phyloP scores from a whole-genome alignment of 306 rosid genomes.

The Sophora flavescens region DNA sequence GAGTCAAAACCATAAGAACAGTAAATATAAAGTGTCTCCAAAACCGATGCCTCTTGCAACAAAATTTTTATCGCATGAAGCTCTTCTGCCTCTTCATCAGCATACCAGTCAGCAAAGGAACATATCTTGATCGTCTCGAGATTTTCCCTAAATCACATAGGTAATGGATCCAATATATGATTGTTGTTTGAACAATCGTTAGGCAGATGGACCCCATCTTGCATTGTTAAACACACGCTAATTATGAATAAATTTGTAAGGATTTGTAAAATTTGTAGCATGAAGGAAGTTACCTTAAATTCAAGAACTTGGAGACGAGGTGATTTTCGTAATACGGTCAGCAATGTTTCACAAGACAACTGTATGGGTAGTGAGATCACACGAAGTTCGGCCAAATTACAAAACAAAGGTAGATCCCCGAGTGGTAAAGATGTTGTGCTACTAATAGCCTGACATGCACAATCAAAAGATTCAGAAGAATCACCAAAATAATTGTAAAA shows the following conservation, averaged over 20 bases:
- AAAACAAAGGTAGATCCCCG: neutral
- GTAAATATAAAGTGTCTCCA: neutral
- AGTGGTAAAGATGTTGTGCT: neutral
- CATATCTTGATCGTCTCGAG: neutral
- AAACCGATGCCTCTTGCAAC: neutral
- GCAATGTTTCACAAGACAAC: constrained; percentile 5
- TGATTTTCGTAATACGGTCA: neutral
- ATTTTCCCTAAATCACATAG: neutral
- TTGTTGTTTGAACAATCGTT: neutral
- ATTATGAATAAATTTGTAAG: neutral
- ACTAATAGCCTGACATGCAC: neutral
- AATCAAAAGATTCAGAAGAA: neutral
- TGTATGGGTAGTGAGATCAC: neutral
- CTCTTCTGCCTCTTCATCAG: neutral
- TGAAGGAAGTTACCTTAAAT: neutral
- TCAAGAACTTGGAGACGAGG: constrained; percentile 12
- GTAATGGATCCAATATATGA: neutral
- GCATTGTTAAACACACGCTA: neutral
- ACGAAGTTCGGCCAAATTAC: neutral
- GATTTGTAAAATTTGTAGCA: neutral
- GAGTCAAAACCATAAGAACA: neutral
- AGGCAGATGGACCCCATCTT: neutral
- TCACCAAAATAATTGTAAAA: neutral
- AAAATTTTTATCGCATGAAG: neutral
- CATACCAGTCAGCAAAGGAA: neutral